Base-by-base conservation (phyloP, 1,284 basidiomycete species). In the Leccinum pachyderme region DNA sequence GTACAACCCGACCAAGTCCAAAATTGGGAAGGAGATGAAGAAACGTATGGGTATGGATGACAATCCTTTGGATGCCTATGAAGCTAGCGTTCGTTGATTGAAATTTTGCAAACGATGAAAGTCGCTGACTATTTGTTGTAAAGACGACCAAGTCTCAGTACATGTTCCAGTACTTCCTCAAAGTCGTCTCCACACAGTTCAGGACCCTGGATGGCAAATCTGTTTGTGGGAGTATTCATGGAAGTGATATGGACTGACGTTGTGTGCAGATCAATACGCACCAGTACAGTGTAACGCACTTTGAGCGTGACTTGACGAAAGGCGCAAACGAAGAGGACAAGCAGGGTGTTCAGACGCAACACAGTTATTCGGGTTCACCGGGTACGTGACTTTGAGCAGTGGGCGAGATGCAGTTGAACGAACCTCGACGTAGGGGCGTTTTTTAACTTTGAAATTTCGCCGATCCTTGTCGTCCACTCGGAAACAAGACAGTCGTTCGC, bases 381-480 rank as follows among this genome's bases (percentile, higher is more conserved):
- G 90, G 90, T 78, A 72, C 67, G 63, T 73, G 48, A 31, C 28
- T 61, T 12, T 47, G 58, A 29, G 32, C 51, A 44, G 33, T 54
- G 27, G 12, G 37, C 18, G 25, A 43, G 43, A 3, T 9, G 37
- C 8, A 27, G 47, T 35, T 53, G 35, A 35, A 37, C 12, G 31
- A 54, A 31, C 24, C 15, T 39, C 9, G 27, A 29, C 53, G 37
- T 44, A 82, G 87, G 91, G 44, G 87, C 89, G 18, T 97, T 94
- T 78, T 90, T 97, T 84, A 98, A 95, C 77, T 96, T 90, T 71
- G 97, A 99, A 71, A 98, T 99, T 68, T 96, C 93, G n/a, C 95
- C 95, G 2, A 93, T 98, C 68, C 86, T 92, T 53, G 89, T 98
- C 47, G 87, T 94, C 24, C 93, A 97, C 68, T 82, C 83, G n/a